phyloP scores from a whole-genome alignment of 331 rosid genomes.

The Phaseolus coccineus region DNA sequence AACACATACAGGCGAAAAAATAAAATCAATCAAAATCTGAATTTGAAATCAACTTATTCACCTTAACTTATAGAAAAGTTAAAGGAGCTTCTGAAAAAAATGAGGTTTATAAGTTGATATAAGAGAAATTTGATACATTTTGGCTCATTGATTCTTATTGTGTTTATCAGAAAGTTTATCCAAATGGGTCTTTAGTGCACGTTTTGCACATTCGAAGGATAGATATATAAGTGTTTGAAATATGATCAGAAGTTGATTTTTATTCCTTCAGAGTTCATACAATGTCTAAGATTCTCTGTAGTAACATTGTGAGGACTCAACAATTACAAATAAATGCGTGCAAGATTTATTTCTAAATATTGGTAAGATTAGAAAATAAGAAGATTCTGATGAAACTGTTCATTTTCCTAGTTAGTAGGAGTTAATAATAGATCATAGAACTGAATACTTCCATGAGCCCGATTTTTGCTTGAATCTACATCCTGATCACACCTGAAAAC shows the following conservation, averaged over 20 bases:
- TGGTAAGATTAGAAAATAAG: neutral
- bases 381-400: neutral
- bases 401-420: neutral
- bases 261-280: neutral
- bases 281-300: conserved; percentile 3
- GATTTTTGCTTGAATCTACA: neutral
- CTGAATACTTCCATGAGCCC: neutral
- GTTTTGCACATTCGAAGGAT: conserved; percentile 5
- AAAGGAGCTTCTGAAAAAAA: neutral
- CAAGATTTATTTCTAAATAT: conserved; percentile 20
- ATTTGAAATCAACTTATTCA: neutral
- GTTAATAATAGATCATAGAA: neutral
- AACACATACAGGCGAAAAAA: neutral
- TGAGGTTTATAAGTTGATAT: neutral
- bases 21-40: neutral
- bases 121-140: neutral
- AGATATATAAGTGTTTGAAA: neutral
- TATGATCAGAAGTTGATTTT: conserved; percentile 7
- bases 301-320: neutral
- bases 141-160: neutral
- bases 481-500: neutral
- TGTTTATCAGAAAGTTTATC: neutral
- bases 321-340: neutral
- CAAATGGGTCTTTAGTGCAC: neutral
- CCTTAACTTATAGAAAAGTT: neutral